Evolutionary conservation across 1,284 basidiomycete genomes (phyloP), one percentile per base, ranked within the genome.

Genomic region (Puccinia hordei): DNA sequence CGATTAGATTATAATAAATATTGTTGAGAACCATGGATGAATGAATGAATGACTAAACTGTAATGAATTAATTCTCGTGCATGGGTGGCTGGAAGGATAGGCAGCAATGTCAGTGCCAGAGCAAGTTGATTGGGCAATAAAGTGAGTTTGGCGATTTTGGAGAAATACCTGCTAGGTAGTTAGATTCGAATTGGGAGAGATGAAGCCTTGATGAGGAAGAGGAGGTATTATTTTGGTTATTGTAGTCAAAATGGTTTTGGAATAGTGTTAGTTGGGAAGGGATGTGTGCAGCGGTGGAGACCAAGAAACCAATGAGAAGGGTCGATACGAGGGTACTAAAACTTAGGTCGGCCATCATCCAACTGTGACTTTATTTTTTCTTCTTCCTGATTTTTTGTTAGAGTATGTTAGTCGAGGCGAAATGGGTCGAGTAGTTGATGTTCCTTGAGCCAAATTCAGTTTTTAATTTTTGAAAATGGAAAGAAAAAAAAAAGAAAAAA

Each of bases 41-140:
- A 30, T 61, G n/a, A 15, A 10, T 24, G 35, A 30, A 61, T 19
- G 2, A 68, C 75, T 69, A 22, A 78, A 78, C 75, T 72, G 57
- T 80, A 80, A 53, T 80, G 71, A 13, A 80, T 73, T 12, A 80
- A 66, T 65, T 80, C 78, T 35, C 78, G 35, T 22, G 78, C 78
- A 73, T 80, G 78, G 33, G 65, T 55, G 44, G 78, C 78, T 80
- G 65, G 27, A 38, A 19, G 10, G 22, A 59, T 44, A 57, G 10
- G n/a, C 22, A 44, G 44, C 8, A n/a, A 53, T 13, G 46, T 15
- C 6, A 49, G 57, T 12, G 4, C 24, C 24, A 55, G 24, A 55
- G 24, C 19, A n/a, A 55, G 53, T 22, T 55, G 53, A 55, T n/a
- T 5, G 8, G 53, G 17, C 19, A 55, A n/a, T 19, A 55, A 55